phyloP scores from a whole-genome alignment of 2,329 filamentous ascomycete genomes.

The Parascedosporium putredinis region DNA sequence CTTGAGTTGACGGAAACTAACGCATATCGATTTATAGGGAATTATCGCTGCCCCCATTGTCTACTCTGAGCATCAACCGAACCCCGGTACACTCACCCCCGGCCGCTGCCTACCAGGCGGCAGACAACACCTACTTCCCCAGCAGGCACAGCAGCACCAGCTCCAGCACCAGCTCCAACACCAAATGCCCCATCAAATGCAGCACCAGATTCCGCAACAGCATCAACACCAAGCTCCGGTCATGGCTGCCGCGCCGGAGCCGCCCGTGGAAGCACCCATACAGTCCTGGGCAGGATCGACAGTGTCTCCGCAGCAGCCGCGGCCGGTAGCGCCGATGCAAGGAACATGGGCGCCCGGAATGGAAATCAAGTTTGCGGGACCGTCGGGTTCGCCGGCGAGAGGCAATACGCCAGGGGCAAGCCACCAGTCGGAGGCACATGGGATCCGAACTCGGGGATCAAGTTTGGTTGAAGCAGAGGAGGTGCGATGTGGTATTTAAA shows the following conservation, averaged over 20 bases:
- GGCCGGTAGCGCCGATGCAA: slow-evolving; percentile 30
- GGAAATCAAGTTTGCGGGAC: slow-evolving; percentile 63
- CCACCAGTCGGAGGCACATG: slow-evolving; percentile 1
- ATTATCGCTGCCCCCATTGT: slow-evolving; percentile 39
- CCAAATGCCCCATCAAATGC: too few relatives aligned
- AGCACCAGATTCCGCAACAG: slow-evolving; percentile 13
- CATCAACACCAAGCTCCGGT: slow-evolving; percentile 15
- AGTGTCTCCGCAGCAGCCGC: slow-evolving; percentile 45
- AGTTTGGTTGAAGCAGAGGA: slow-evolving; percentile 6
- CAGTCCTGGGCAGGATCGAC: slow-evolving; percentile 46
- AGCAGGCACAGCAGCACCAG: slow-evolving; percentile 10
- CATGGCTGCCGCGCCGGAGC: slow-evolving; percentile 25
- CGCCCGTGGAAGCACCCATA: slow-evolving; percentile 27
- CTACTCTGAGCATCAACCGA: slow-evolving; percentile 29
- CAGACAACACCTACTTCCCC: slow-evolving; percentile 13
- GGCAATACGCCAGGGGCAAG: neutral
- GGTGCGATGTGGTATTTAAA: too few relatives aligned
- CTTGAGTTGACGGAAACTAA: too few relatives aligned
- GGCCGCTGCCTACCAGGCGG: slow-evolving; percentile 2
- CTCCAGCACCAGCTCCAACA: too few relatives aligned
- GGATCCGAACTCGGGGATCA: slow-evolving; percentile 7
- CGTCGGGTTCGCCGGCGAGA: neutral
- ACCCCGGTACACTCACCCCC: slow-evolving; percentile 17
- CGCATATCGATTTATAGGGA: too few relatives aligned
- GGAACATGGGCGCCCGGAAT: slow-evolving; percentile 70